A percentile compares a stretch with the other conserved stretches of the same genome.
Evolutionary conservation across 1,139 yeast genomes (phyloP).

Genomic region (Candida neerlandica): DNA sequence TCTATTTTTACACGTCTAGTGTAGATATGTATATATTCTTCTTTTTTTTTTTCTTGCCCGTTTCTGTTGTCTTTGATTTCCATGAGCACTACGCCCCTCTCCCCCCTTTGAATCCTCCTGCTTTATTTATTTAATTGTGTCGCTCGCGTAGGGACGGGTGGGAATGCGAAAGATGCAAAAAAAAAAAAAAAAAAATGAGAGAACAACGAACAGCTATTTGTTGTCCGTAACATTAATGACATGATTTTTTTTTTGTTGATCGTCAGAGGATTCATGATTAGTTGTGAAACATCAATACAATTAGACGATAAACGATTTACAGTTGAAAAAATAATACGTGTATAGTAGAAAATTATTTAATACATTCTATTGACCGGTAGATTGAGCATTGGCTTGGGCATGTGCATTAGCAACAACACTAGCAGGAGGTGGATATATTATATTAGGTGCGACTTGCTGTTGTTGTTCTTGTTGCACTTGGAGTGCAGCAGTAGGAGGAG

Average conservation of each 20-base stretch:
- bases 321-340: neutral
- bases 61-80: neutral
- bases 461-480: too few species aligned
- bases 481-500: neutral
- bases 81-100: neutral
- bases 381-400: neutral
- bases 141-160: neutral
- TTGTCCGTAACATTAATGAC: too few species aligned
- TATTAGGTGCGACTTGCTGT: neutral
- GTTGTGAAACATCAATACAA: neutral
- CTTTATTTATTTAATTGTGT: neutral
- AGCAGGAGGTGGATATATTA: constrained; percentile 4
- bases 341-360: neutral
- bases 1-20: neutral
- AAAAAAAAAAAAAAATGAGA: too few species aligned
- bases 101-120: neutral
- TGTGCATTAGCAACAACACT: neutral
- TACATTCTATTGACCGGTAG: neutral
- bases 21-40: neutral
- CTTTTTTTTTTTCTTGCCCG: neutral
- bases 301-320: neutral
- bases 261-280: too few species aligned
- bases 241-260: too few species aligned
- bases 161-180: too few species aligned
- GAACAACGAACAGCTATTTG: too few species aligned